Conservation (phyloP, 192 early-diverging fungal species). For the Coemansia sp. region DNA sequence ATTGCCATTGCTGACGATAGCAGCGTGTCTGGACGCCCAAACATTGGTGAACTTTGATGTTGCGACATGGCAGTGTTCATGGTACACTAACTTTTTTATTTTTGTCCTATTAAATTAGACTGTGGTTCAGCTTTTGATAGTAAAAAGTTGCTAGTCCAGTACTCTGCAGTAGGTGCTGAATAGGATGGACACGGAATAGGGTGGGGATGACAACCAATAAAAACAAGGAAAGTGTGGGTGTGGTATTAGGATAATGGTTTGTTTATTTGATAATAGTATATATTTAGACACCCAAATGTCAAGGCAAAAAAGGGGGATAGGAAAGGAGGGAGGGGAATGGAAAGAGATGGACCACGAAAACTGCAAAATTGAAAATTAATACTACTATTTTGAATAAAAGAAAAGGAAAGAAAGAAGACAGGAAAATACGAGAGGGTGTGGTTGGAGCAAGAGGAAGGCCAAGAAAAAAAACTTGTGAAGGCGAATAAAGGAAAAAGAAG, state of each 20-base stretch:
- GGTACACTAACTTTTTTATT: not conserved
- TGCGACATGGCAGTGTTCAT: not conserved
- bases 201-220: too few species aligned
- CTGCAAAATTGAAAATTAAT: not conserved
- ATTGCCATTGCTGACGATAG: not conserved
- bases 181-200: too few species aligned
- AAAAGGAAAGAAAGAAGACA: not conserved
- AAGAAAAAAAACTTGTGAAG: too few species aligned
- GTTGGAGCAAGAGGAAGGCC: not conserved
- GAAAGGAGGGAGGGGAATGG: not conserved
- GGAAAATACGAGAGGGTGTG: not conserved
- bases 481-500: not conserved
- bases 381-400: slow-evolving; percentile 1
- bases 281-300: too few species aligned
- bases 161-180: too few species aligned
- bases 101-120: too few species aligned
- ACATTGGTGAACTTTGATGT: not conserved
- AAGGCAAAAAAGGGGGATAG: not conserved
- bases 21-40: not conserved
- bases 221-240: too few species aligned
- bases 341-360: not conserved
- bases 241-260: too few species aligned
- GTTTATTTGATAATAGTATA: too few species aligned
- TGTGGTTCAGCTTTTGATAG: too few species aligned
- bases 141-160: too few species aligned